Conservation (phyloP, 805 yeast species). For the Allodekkera sacchari region DNA sequence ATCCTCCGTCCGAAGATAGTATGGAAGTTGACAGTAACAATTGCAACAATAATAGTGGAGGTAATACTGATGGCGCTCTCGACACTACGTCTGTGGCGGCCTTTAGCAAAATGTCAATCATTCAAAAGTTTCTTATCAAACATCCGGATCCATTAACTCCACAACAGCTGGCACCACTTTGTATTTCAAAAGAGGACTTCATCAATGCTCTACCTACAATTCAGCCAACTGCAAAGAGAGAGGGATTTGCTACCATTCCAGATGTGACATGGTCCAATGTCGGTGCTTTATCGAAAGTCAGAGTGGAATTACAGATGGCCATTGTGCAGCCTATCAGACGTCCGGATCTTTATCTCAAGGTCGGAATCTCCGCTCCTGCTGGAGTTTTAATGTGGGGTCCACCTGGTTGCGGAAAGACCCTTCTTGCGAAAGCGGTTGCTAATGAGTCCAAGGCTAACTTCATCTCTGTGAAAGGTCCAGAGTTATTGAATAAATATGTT, state of each 20-base stretch:
- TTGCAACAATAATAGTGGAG: neutral
- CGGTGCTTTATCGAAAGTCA: conserved; percentile 74
- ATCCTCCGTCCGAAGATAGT: conserved; percentile 9
- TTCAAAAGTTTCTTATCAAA: conserved; percentile 59
- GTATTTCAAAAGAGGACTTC: conserved; percentile 76
- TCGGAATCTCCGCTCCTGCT: conserved; percentile 93
- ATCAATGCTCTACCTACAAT: conserved; percentile 79
- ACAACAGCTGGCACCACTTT: conserved; percentile 67
- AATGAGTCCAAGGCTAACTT: conserved; percentile 95
- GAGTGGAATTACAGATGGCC: conserved; percentile 93
- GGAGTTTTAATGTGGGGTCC: conserved; percentile 99
- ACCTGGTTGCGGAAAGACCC: conserved; percentile 97
- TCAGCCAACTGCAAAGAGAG: conserved; percentile 96
- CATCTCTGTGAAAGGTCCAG: conserved; percentile 94
- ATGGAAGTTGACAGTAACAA: conserved; percentile 17
- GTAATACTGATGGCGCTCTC: neutral
- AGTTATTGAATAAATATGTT: conserved; percentile 86
- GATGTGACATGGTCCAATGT: conserved; percentile 95
- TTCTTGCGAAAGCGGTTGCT: conserved; percentile 95
- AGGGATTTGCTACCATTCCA: conserved; percentile 97
- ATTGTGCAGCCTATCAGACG: conserved; percentile 92
- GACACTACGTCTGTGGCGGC: conserved; percentile 1
- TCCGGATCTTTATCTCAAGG: conserved; percentile 82
- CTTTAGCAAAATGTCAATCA: conserved; percentile 36
- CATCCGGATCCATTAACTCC: conserved; percentile 76